A percentile compares a stretch with the other conserved stretches of the same genome.
These are phyloP conservation scores for Gracilaria gracilis DNA, from an alignment of 23 red algal species.

Conservation along the genomic window DNA sequence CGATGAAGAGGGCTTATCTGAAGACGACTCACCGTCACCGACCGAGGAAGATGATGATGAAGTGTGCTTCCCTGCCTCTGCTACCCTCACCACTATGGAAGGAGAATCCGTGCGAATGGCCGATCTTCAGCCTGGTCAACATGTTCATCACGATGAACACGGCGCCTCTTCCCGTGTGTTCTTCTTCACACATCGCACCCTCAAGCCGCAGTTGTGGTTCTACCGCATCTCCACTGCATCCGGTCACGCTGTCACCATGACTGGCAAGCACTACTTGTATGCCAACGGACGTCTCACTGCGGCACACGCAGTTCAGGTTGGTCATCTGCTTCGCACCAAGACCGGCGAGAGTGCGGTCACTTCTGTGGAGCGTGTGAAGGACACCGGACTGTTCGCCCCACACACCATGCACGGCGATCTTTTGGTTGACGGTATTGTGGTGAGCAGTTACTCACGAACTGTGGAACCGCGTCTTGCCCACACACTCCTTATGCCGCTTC, in stretches of 20 bases:
- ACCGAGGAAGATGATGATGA: slow-evolving; percentile 51
- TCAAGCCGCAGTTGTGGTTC: slow-evolving; percentile 4
- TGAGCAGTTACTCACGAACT: slow-evolving; percentile 43
- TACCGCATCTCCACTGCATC: slow-evolving; percentile 27
- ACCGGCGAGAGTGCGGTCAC: slow-evolving; percentile 19
- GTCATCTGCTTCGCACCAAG: slow-evolving; percentile 39
- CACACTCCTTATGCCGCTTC: slow-evolving; percentile 48
- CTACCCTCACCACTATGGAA: slow-evolving; percentile 20
- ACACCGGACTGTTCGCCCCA: slow-evolving; percentile 49
- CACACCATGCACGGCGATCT: slow-evolving; percentile 66
- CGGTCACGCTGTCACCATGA: slow-evolving; percentile 32
- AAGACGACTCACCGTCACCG: neutral
- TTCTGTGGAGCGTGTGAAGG: slow-evolving; percentile 19
- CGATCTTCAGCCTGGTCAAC: slow-evolving; percentile 35
- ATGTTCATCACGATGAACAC: slow-evolving; percentile 18
- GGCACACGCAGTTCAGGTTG: slow-evolving; percentile 26
- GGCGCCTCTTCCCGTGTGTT: slow-evolving; percentile 39
- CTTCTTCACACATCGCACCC: slow-evolving; percentile 41
- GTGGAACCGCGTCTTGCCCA: slow-evolving; percentile 47
- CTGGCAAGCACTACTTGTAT: slow-evolving; percentile 61
- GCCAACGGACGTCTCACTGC: slow-evolving; percentile 34
- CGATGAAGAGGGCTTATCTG: slow-evolving; percentile 12
- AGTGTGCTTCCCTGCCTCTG: slow-evolving; percentile 61
- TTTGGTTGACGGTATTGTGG: slow-evolving; percentile 66
- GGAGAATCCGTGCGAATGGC: slow-evolving; percentile 39